Conservation (phyloP, 139 green algal species). For the Penium margaritaceum region DNA sequence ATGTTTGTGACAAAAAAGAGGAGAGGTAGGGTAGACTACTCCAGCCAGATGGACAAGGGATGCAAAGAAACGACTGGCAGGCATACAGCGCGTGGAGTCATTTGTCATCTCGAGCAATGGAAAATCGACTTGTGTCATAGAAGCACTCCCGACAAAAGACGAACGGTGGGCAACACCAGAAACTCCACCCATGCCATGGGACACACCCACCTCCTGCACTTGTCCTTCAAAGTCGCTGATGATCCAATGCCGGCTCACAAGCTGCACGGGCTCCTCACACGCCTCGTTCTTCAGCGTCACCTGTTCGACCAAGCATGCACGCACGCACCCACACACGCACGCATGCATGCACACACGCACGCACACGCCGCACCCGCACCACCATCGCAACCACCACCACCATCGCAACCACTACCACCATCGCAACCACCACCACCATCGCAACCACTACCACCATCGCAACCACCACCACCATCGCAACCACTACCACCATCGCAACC, state of each 20-base stretch:
- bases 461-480: neutral
- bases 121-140: no score
- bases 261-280: conserved; percentile 16
- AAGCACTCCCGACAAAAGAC: no score
- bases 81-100: no score
- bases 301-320: neutral
- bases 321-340: neutral
- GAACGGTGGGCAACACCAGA: no score
- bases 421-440: neutral
- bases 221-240: conserved; percentile 19
- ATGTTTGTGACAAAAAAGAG: no score
- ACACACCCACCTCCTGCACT: conserved; percentile 15
- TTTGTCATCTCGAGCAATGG: no score
- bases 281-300: conserved; percentile 28
- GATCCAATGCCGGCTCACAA: conserved; percentile 22
- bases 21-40: no score
- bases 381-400: neutral
- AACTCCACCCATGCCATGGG: no score
- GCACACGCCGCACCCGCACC: neutral
- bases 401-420: neutral
- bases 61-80: no score
- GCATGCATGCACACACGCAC: neutral
- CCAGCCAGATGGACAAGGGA: no score
- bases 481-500: neutral
- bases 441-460: neutral